These are phyloP conservation scores for Aegilops sharonensis DNA, from an alignment of 176 grass and related monocot genomes.

Conservation along the genomic window DNA sequence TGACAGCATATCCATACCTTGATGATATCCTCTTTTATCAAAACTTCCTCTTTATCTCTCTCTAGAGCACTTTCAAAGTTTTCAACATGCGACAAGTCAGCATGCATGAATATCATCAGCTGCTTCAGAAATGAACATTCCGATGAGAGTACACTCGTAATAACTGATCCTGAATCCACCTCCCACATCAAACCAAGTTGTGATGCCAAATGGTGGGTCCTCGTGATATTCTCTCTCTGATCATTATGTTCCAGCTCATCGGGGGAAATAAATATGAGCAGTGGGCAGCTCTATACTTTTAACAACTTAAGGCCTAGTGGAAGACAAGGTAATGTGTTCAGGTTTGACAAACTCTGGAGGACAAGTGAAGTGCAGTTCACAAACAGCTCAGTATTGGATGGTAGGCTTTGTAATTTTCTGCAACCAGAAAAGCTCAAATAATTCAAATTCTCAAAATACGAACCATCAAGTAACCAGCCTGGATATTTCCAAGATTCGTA, in stretches of 20 bases:
- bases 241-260: background rate
- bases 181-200: no score
- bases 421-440: background rate
- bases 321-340: background rate
- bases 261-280: background rate
- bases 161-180: no score
- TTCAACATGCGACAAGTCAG: background rate
- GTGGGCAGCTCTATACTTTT: background rate
- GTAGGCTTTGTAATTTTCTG: background rate
- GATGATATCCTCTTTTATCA: background rate
- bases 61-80: background rate
- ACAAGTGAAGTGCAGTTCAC: rapidly evolving
- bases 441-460: constrained; percentile 5
- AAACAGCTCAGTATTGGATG: background rate
- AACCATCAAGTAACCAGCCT: constrained; percentile 7
- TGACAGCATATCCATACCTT: constrained; percentile 2
- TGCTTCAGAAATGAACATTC: background rate
- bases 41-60: no score
- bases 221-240: background rate
- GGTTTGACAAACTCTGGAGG: background rate
- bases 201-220: no score
- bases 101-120: background rate
- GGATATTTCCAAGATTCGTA: background rate
- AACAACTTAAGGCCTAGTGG: background rate
- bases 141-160: no score